These are phyloP conservation scores for Rhododendron vialii DNA, from an alignment of 148 eudicot genomes.

Conservation along the genomic window DNA sequence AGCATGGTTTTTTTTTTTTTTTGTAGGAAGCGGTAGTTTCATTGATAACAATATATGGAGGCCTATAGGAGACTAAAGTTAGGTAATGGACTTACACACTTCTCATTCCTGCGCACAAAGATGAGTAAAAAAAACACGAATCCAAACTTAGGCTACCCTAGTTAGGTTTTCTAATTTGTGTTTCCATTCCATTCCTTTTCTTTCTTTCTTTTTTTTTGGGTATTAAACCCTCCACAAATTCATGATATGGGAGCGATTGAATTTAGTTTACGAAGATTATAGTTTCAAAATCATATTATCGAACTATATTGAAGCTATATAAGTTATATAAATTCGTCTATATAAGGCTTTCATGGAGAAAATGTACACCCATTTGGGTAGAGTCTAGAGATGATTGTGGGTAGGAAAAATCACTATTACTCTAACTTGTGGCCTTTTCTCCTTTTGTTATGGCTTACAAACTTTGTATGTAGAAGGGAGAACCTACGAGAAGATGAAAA, in stretches of 20 bases:
- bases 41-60: not conserved
- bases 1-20: too few species aligned
- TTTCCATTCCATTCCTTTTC: not conserved
- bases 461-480: not conserved
- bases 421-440: not conserved
- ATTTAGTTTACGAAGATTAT: too few species aligned
- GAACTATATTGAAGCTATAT: not conserved
- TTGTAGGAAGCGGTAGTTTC: not conserved
- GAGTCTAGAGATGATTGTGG: not conserved
- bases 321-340: not conserved
- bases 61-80: not conserved
- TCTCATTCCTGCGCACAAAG: not conserved
- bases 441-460: not conserved
- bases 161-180: not conserved
- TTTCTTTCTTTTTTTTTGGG: not conserved
- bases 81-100: not conserved
- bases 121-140: not conserved
- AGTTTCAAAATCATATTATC: not conserved
- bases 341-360: not conserved
- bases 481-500: not conserved
- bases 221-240: not conserved
- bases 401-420: not conserved
- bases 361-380: not conserved
- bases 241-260: not conserved
- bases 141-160: not conserved